Conservation (phyloP, 2,329 filamentous ascomycete species). For the Hypoxylon sp. region DNA sequence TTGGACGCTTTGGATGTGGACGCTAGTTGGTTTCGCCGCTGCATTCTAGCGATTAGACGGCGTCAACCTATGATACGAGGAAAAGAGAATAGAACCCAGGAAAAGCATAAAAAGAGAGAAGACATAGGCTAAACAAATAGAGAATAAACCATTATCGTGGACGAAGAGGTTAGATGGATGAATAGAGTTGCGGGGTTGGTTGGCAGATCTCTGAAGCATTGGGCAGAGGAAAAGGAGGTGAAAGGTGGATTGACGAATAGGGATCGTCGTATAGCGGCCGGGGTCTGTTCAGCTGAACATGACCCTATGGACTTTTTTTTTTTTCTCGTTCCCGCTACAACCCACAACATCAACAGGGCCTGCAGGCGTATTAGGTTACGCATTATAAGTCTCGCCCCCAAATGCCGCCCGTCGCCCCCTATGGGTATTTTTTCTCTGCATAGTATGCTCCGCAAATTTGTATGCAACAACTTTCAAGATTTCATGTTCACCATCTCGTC, state of each 20-base stretch:
- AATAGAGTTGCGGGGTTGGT: slow-evolving; percentile 42
- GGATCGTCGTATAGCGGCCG: background rate
- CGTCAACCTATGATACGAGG: slow-evolving; percentile 16
- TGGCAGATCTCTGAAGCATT: slow-evolving; percentile 21
- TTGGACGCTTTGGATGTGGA: slow-evolving; percentile 7
- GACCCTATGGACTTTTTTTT: slow-evolving; percentile 28
- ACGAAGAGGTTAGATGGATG: slow-evolving; percentile 30
- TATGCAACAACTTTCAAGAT: slow-evolving; percentile 27
- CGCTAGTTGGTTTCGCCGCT: slow-evolving; percentile 10
- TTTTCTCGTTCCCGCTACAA: slow-evolving; percentile 34
- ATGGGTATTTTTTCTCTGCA: background rate
- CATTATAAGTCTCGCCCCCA: slow-evolving; percentile 36
- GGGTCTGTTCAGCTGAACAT: slow-evolving; percentile 37
- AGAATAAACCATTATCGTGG: slow-evolving; percentile 18
- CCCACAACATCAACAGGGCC: slow-evolving; percentile 18
- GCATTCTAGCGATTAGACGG: slow-evolving; percentile 13
- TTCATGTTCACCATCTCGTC: slow-evolving; percentile 20
- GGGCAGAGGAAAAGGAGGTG: slow-evolving; percentile 24
- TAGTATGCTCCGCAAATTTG: slow-evolving; percentile 13
- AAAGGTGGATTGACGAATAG: slow-evolving; percentile 38
- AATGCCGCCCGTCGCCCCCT: slow-evolving; percentile 10
- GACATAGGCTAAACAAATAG: slow-evolving; percentile 17
- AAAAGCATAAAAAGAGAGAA: background rate
- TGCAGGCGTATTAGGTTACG: slow-evolving; percentile 7
- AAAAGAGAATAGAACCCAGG: background rate